phyloP scores from a whole-genome alignment of 805 yeast genomes.

The Saccharomycopsis malanga region DNA sequence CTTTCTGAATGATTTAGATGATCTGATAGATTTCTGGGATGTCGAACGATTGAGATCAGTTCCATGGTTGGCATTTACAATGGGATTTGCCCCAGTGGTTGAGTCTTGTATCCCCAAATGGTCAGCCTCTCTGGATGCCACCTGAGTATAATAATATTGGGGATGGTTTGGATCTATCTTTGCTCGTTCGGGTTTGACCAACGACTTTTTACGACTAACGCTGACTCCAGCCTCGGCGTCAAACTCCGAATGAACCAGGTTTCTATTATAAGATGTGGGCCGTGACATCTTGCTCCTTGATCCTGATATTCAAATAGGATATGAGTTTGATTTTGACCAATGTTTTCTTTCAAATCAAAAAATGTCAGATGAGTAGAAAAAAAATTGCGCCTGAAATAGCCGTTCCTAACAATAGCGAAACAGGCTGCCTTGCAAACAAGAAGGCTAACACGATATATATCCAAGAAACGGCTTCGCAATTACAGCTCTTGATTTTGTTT shows the following conservation, averaged over 20 bases:
- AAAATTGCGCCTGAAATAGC: too few species aligned
- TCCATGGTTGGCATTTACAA: slow-evolving; percentile 20
- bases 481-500: too few species aligned
- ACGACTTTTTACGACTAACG: slow-evolving; percentile 51
- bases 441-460: too few species aligned
- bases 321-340: background rate
- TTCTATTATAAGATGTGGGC: background rate
- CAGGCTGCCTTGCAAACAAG: too few species aligned
- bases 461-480: too few species aligned
- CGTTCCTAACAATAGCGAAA: too few species aligned
- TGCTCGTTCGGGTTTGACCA: slow-evolving; percentile 82
- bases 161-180: slow-evolving; percentile 61
- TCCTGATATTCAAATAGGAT: background rate
- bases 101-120: slow-evolving; percentile 63
- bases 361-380: too few species aligned
- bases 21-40: slow-evolving; percentile 18
- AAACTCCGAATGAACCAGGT: background rate
- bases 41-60: slow-evolving; percentile 18
- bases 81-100: slow-evolving; percentile 64
- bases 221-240: slow-evolving; percentile 24
- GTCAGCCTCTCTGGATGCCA: slow-evolving; percentile 56
- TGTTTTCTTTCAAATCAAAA: too few species aligned
- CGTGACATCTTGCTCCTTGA: too few species aligned
- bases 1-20: background rate
- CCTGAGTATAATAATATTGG: slow-evolving; percentile 68